phyloP scores from a whole-genome alignment of 805 yeast genomes.

The Kluyveromyces dobzhanskii region DNA sequence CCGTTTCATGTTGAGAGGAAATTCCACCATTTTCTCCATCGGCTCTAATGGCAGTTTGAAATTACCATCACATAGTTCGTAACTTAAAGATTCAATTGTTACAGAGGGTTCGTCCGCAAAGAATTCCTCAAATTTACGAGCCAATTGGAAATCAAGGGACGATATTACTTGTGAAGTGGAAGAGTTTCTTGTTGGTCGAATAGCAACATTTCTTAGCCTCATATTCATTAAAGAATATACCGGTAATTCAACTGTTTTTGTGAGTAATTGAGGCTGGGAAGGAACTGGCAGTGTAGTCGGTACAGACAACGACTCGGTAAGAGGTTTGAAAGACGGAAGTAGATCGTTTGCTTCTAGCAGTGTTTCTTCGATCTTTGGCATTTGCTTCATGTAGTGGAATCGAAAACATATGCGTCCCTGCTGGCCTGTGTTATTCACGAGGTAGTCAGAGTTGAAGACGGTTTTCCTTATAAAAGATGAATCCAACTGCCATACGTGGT shows the following conservation, averaged over 20 bases:
- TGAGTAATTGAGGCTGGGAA: neutral
- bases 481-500: neutral
- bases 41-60: constrained; percentile 17
- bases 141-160: constrained; percentile 26
- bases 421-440: neutral
- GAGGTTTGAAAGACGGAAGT: neutral
- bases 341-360: neutral
- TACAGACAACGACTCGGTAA: neutral
- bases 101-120: neutral
- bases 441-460: neutral
- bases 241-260: constrained; percentile 13
- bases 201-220: constrained; percentile 23
- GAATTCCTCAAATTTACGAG: constrained; percentile 2
- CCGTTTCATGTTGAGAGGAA: constrained; percentile 16
- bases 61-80: constrained; percentile 16
- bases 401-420: neutral
- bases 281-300: neutral
- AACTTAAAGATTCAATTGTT: constrained; percentile 3
- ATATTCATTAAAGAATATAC: constrained; percentile 26
- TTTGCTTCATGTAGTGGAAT: neutral
- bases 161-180: constrained; percentile 12
- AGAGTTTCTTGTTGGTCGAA: constrained; percentile 13
- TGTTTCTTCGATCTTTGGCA: neutral
- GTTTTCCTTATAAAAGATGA: neutral
- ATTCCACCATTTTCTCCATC: constrained; percentile 9